Evolutionary conservation across 495 filamentous ascomycete genomes (phyloP), one percentile per base, ranked within the genome.

Genomic region (Aspergillus saccharolyticus): DNA sequence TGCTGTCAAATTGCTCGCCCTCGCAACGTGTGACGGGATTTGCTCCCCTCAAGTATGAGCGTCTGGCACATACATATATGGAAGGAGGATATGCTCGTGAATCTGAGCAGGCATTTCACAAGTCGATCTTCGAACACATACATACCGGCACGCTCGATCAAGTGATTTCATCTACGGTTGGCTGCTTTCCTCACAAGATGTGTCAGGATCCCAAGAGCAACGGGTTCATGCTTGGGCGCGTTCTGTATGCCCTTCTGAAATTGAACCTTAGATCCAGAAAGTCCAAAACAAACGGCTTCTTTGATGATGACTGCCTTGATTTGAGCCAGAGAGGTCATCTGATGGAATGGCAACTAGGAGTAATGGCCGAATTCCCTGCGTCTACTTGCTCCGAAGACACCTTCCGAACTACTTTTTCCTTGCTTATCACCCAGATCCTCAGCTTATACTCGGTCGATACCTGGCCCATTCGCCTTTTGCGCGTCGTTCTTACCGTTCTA

Each of bases 271-370:
- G 76, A 1, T 61, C 58, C 42, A 76, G 67, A 42, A 58, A 59
- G 9, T 62, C 65, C 0, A 67, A 65, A 7, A 49, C 62, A 0
- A 48, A 39, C 1, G 54, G 62, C n/a, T 59, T 76, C 28, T 81
- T 80, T 54, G 78, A 85, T 46, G 68, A 77, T 16, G 54, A 67
- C 4, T 55, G 61, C 1, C 63, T 83, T 20, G 42, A 59, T 4
- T 16, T 58, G 16, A 59, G 66, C 20, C 64, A 74, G 52, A 64
- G 79, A 59, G 80, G 77, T 10, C 55, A 78, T 17, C 54, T 86
- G 25, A 69, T 88, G 15, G 83, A 86, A 63, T 82, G 77, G 73
- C 82, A 86, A 59, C 63, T 87, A 52, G 51, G 63, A 14, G 56
- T 78, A 9, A 53, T 79, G 44, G 52, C 65, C 20, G 73, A 76